Evolutionary conservation across 1,284 basidiomycete species (phyloP).

Genomic region (Ganoderma lucidum): DNA sequence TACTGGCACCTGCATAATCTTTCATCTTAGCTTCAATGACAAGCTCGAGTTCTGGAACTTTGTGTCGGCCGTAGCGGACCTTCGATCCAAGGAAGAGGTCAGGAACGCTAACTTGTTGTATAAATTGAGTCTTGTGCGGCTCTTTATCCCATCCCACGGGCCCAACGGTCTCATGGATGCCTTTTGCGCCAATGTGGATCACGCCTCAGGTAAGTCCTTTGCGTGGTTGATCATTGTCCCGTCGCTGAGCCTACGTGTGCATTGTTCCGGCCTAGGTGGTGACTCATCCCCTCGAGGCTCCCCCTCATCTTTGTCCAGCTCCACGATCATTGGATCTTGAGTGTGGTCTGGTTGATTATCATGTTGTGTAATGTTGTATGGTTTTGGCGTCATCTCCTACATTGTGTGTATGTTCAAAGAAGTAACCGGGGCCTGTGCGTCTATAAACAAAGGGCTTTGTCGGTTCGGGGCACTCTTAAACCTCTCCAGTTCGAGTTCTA

Average conservation of each 20-base stretch:
- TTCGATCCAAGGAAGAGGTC: not conserved
- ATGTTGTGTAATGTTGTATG: too few relatives aligned
- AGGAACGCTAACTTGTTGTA: not conserved
- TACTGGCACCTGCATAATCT: not conserved
- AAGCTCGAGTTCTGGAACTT: not conserved
- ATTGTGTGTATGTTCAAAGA: too few relatives aligned
- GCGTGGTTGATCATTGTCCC: not conserved
- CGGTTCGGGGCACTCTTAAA: too few relatives aligned
- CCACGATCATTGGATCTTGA: not conserved
- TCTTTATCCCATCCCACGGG: not conserved
- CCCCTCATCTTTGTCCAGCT: not conserved
- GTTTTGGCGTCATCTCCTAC: too few relatives aligned
- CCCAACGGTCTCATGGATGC: not conserved
- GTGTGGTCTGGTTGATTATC: too few relatives aligned
- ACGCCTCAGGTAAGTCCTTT: not conserved
- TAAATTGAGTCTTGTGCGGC: not conserved
- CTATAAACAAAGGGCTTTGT: too few relatives aligned
- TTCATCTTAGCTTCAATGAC: not conserved
- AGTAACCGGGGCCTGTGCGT: too few relatives aligned
- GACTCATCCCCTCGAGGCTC: not conserved
- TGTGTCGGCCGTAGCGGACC: not conserved
- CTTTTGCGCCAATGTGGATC: not conserved
- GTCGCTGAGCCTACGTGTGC: not conserved
- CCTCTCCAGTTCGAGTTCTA: too few relatives aligned
- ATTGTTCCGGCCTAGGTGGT: too few relatives aligned